Conservation (phyloP, 75 land plant genomes). For the Sequoia sempervirens region DNA sequence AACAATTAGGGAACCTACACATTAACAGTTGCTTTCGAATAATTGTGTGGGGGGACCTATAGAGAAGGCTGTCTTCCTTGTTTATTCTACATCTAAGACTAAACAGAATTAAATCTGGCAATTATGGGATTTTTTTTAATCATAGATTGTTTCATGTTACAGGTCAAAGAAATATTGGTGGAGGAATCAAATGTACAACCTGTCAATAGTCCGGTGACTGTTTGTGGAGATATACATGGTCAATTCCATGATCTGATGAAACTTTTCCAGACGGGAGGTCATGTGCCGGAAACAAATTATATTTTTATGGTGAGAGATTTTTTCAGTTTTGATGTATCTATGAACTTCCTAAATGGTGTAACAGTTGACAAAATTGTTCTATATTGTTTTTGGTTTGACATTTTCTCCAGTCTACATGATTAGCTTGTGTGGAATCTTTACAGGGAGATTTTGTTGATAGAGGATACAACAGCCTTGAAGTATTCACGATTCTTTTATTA, state of each 20-base stretch:
- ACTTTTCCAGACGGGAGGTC: slow-evolving; percentile 98
- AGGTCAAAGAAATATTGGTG: slow-evolving; percentile 96
- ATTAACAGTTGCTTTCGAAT: too few relatives aligned
- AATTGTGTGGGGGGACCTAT: too few relatives aligned
- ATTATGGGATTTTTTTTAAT: too few relatives aligned
- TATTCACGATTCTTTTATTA: slow-evolving; percentile 72
- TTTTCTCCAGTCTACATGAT: not conserved
- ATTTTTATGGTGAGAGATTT: slow-evolving; percentile 75
- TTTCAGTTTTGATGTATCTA: not conserved
- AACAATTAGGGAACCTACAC: too few relatives aligned
- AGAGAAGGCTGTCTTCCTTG: too few relatives aligned
- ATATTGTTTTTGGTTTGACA: not conserved
- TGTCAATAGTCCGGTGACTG: slow-evolving; percentile 98
- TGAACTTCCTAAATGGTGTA: not conserved
- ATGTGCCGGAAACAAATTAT: slow-evolving; percentile 93
- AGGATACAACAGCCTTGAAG: slow-evolving; percentile 96
- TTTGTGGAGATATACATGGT: slow-evolving; percentile 98
- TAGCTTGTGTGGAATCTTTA: slow-evolving; percentile 3
- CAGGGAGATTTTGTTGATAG: slow-evolving; percentile 99
- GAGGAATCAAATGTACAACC: slow-evolving; percentile 99
- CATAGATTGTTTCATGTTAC: not conserved
- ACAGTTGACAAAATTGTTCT: not conserved
- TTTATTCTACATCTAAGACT: too few relatives aligned
- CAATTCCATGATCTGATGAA: slow-evolving; percentile 99
- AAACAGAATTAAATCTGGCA: not conserved